Percentiles rank a stretch among this genome's conserved stretches.
Evolutionary conservation across 305 asterid genomes (phyloP).

Genomic region (Fraxinus sp.): DNA sequence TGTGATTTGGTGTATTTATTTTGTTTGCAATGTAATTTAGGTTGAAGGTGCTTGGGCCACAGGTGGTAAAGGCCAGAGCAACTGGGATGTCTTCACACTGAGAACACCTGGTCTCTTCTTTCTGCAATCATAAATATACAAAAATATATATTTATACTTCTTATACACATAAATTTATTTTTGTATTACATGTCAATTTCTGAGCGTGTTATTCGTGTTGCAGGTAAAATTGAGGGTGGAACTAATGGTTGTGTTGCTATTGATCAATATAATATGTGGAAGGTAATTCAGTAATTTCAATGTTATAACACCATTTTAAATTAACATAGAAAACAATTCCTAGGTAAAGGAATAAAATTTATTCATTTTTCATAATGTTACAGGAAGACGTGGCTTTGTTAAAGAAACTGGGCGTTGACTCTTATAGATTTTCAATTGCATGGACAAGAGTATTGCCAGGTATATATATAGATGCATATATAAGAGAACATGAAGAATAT

Average conservation of each 20-base stretch:
- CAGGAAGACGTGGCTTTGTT: not conserved
- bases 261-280: not conserved
- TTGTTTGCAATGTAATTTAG: not conserved
- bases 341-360: no score
- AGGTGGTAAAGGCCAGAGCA: conserved; percentile 24
- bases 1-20: not conserved
- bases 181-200: not conserved
- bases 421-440: conserved; percentile 30
- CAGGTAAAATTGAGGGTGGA: conserved; percentile 2
- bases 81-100: conserved; percentile 22
- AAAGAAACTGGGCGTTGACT: not conserved
- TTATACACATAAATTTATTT: not conserved
- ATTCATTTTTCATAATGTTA: not conserved
- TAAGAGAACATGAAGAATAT: not conserved
- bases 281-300: not conserved
- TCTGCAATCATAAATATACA: not conserved
- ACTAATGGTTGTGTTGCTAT: conserved; percentile 8
- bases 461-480: not conserved
- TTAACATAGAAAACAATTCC: not conserved
- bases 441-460: conserved; percentile 29
- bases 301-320: not conserved
- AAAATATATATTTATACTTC: not conserved
- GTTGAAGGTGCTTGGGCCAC: conserved; percentile 17
- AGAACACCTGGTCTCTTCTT: conserved; percentile 14
- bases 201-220: not conserved